These are phyloP conservation scores for Ceratocystis lukuohia DNA, from an alignment of 2,329 filamentous ascomycete genomes.

Conservation along the genomic window DNA sequence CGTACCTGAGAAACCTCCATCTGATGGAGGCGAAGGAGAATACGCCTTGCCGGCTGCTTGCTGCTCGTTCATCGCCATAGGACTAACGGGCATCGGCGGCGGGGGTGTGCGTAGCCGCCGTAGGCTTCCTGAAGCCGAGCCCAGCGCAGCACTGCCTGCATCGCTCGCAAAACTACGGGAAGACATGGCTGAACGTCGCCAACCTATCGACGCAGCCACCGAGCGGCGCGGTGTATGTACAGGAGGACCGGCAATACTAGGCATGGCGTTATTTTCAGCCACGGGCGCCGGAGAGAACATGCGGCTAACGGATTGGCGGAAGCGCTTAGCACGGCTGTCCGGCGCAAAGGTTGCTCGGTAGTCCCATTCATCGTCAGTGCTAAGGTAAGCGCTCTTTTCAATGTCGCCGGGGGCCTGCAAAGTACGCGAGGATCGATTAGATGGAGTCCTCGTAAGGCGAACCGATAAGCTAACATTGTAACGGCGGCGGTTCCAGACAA, in stretches of 20 bases:
- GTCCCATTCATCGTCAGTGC: conserved; percentile 10
- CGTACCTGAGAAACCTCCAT: background rate
- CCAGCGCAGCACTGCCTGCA: background rate
- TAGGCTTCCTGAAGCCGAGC: background rate
- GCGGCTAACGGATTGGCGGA: conserved; percentile 12
- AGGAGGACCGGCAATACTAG: background rate
- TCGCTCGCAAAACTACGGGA: background rate
- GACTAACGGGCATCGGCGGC: background rate
- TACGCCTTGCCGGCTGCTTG: too few relatives aligned
- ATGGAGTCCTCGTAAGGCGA: background rate
- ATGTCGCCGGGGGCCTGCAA: background rate
- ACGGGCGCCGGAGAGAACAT: background rate
- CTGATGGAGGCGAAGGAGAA: background rate
- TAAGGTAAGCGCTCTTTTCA: conserved; percentile 10
- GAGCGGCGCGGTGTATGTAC: conserved; percentile 3
- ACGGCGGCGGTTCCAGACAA: conserved; percentile 6
- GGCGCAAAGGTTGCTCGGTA: conserved; percentile 17
- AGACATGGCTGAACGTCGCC: conserved; percentile 8
- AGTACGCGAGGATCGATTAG: background rate
- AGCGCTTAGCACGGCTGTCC: background rate
- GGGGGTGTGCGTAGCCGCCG: background rate
- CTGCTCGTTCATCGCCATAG: background rate
- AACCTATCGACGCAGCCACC: conserved; percentile 1
- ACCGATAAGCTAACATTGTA: background rate
- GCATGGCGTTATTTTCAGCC: background rate